Evolutionary conservation across 1,139 yeast genomes (phyloP), one percentile per base, ranked within the genome.

Genomic region (Kodamaea plutei): DNA sequence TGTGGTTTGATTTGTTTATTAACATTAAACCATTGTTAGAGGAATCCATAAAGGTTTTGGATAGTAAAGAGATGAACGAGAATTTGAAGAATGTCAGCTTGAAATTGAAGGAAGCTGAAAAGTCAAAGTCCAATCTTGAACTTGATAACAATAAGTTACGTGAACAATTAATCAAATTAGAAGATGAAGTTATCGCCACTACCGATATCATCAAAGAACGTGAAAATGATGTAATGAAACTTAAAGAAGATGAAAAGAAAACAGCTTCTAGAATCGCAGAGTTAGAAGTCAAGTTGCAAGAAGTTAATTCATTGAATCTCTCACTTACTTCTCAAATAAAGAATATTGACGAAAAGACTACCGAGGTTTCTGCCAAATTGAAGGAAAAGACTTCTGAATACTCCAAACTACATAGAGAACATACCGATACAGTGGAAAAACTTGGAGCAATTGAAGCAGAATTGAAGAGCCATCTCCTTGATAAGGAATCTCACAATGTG

Each of bases 1-100:
- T 84, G 7, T 91, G 98, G 98, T 83, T 85, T 62, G 75, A 71
- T 32, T 64, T 91, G 29, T 79, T 79, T 41, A 66, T 78, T 20
- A 74, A 76, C 35, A 64, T 91, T 45, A 84, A 84, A 43, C 97
- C 98, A 1, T 58, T 89, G 30, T 59, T 88, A 15, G 79, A 77
- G 36, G 84, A 84, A 7, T 73, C 87, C 0, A 61, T 63, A 11
- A 79, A 77, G 42, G 74, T 78, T 1, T 61, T 73, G 32, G 79
- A 72, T 43, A 62, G 72, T 8, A 76, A 73, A 35, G 65, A 67
- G 38, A 68, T 78, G 45, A 79, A 76, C 37, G 79, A 79, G 24
- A 64, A 63, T 34, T 44, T 66, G 37, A 63, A 61, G 36, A 46
- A 54, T 25, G 49, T 63, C 14, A 62, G 56, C 25, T 48, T 50